phyloP scores from a whole-genome alignment of 805 yeast genomes.

The Candida ficus region DNA sequence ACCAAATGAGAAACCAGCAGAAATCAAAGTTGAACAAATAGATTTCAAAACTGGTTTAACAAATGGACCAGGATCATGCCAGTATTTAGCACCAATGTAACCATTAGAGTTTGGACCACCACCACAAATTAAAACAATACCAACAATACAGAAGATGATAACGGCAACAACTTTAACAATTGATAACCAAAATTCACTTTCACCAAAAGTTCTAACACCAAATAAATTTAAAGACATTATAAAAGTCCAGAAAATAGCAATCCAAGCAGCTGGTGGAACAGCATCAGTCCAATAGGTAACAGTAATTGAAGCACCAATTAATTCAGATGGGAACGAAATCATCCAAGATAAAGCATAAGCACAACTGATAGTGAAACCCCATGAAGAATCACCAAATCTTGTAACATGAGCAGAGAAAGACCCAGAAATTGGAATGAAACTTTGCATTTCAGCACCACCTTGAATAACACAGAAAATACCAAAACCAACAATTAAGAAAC shows the following conservation, averaged over 20 bases:
- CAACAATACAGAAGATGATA: slow-evolving; percentile 46
- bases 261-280: slow-evolving; percentile 53
- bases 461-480: slow-evolving; percentile 59
- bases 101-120: slow-evolving; percentile 40
- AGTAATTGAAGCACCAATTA: slow-evolving; percentile 56
- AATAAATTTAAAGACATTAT: slow-evolving; percentile 44
- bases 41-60: slow-evolving; percentile 59
- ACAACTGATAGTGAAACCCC: slow-evolving; percentile 50
- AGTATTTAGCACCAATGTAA: slow-evolving; percentile 38
- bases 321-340: slow-evolving; percentile 51
- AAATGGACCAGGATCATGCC: slow-evolving; percentile 51
- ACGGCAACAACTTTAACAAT: slow-evolving; percentile 40
- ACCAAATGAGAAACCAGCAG: slow-evolving; percentile 73
- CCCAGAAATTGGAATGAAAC: slow-evolving; percentile 48
- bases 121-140: slow-evolving; percentile 40
- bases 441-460: slow-evolving; percentile 51
- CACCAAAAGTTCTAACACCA: slow-evolving; percentile 52
- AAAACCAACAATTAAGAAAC: slow-evolving; percentile 48
- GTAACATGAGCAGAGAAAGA: slow-evolving; percentile 46
- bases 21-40: slow-evolving; percentile 64
- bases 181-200: slow-evolving; percentile 44
- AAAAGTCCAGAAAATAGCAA: slow-evolving; percentile 45
- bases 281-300: slow-evolving; percentile 45
- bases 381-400: slow-evolving; percentile 50
- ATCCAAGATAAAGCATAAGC: slow-evolving; percentile 54